phyloP scores from a whole-genome alignment of 495 filamentous ascomycete species.

The Aspergillus biplanus region DNA sequence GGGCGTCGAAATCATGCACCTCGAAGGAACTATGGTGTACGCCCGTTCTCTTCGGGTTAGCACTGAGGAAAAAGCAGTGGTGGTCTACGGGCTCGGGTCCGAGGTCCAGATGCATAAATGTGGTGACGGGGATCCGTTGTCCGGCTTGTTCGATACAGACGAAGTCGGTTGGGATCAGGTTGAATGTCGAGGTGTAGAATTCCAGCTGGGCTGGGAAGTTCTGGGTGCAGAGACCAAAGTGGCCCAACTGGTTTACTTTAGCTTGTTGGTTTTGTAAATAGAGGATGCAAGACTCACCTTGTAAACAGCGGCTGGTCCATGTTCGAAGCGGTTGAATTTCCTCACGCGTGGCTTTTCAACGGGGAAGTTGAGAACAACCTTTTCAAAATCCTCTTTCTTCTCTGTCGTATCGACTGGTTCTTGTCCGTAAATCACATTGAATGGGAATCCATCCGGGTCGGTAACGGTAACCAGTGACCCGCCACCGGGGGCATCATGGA shows the following conservation, averaged over 20 bases:
- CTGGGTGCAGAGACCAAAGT: conserved; percentile 68
- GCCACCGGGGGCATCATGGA: conserved; percentile 28
- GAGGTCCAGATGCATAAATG: conserved; percentile 68
- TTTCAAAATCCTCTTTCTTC: conserved; percentile 14
- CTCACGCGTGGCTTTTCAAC: conserved; percentile 27
- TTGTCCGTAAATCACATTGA: conserved; percentile 37
- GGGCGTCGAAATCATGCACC: conserved; percentile 76
- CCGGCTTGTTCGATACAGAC: conserved; percentile 30
- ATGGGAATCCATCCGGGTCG: conserved; percentile 35
- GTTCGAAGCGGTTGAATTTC: conserved; percentile 35
- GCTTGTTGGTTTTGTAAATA: background rate
- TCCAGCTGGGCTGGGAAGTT: conserved; percentile 58
- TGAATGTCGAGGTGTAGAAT: conserved; percentile 72
- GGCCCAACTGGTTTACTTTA: conserved; percentile 53
- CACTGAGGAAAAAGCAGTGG: conserved; percentile 71
- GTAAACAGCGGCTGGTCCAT: conserved; percentile 58
- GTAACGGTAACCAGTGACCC: conserved; percentile 30
- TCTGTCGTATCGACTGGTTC: conserved; percentile 2
- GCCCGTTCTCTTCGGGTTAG: conserved; percentile 52
- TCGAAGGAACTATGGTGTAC: conserved; percentile 77
- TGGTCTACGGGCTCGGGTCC: conserved; percentile 67
- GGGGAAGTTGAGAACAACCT: conserved; percentile 27
- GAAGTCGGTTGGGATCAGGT: conserved; percentile 59
- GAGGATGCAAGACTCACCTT: conserved; percentile 42
- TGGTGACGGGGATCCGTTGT: conserved; percentile 52